Conservation (phyloP, 306 rosid species). For the Calophaca sinica region DNA sequence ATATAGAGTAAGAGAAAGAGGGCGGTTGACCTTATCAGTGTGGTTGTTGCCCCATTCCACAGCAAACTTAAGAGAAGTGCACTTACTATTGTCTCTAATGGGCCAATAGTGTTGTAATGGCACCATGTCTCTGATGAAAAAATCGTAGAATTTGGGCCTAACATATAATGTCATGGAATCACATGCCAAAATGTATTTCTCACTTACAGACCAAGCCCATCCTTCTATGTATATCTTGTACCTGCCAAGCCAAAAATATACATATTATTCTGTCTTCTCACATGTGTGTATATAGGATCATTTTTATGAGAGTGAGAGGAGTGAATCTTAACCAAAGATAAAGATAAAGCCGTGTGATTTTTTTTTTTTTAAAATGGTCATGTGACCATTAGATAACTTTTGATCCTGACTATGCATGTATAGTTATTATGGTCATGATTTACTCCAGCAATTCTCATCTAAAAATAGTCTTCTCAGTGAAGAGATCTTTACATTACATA, state of each 20-base stretch:
- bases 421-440: not conserved
- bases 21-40: constrained; percentile 47
- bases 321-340: too few species aligned
- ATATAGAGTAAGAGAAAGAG: not conserved
- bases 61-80: constrained; percentile 80
- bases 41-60: constrained; percentile 93
- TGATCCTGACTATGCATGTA: not conserved
- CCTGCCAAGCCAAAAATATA: constrained; percentile 40
- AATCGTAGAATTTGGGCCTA: constrained; percentile 64
- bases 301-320: too few species aligned
- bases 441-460: not conserved
- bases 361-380: too few species aligned
- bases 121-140: constrained; percentile 70
- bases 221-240: constrained; percentile 91
- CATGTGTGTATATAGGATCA: too few species aligned
- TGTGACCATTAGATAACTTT: too few species aligned
- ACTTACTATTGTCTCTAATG: constrained; percentile 66
- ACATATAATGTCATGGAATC: constrained; percentile 68
- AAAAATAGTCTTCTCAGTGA: not conserved
- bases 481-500: constrained; percentile 3
- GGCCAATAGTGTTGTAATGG: constrained; percentile 92
- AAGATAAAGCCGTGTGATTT: too few species aligned
- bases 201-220: constrained; percentile 95
- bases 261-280: not conserved
- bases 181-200: constrained; percentile 88